These are phyloP conservation scores for Stenocarpella maydis DNA, from an alignment of 2,329 filamentous ascomycete genomes.

Conservation along the genomic window DNA sequence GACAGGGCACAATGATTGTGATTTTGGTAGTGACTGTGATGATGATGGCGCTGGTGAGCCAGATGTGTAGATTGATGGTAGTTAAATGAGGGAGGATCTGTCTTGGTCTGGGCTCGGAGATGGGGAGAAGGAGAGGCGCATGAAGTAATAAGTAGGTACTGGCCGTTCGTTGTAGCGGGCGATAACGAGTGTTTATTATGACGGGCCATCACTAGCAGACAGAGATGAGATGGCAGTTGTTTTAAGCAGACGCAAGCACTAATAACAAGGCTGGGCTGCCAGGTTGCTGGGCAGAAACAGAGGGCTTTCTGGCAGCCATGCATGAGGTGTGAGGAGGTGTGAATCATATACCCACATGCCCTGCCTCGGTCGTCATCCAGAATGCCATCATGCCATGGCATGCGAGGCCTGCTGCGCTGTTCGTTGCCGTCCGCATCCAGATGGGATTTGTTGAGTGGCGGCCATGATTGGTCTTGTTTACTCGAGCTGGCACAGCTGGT, in stretches of 20 bases:
- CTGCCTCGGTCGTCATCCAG: neutral
- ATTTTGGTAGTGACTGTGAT: neutral
- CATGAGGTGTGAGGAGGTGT: slow-evolving; percentile 13
- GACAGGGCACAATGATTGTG: neutral
- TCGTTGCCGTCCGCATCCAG: neutral
- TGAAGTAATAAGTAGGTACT: slow-evolving; percentile 26
- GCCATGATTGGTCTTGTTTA: slow-evolving; percentile 10
- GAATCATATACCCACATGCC: slow-evolving; percentile 16
- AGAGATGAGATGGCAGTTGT: neutral
- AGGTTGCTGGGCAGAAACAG: slow-evolving; percentile 15
- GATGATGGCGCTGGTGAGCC: neutral
- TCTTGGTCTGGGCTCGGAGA: neutral
- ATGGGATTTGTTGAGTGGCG: slow-evolving; percentile 6
- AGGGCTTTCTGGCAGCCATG: slow-evolving; percentile 19
- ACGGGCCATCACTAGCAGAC: neutral
- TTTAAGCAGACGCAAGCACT: slow-evolving; percentile 12
- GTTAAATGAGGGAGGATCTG: neutral
- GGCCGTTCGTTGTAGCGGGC: slow-evolving; percentile 15
- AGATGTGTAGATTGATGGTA: neutral
- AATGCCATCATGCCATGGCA: too few relatives aligned
- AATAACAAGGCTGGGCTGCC: slow-evolving; percentile 10
- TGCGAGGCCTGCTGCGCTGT: neutral
- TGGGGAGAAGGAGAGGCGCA: slow-evolving; percentile 17
- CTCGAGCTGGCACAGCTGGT: slow-evolving; percentile 13
- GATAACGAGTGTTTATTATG: slow-evolving; percentile 30